Base-by-base conservation (phyloP, 2,329 filamentous ascomycete species). In the Mariannaea elegans region DNA sequence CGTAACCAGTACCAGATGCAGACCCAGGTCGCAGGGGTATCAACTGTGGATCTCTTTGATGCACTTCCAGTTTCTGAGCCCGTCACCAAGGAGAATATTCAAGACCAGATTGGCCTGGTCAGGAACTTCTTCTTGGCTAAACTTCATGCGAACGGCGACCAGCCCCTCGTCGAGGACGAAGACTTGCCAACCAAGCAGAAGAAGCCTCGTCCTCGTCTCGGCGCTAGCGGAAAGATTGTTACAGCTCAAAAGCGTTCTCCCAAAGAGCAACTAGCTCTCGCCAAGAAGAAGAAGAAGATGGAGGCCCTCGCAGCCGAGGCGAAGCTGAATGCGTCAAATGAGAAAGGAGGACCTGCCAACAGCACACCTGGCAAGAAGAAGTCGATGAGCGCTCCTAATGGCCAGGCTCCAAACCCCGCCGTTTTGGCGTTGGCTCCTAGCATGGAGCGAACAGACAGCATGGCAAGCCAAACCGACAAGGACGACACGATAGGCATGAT, bases 181-280 rank as follows among this genome's bases (percentile, higher is more conserved):
- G 94, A 99, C 68, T 81, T 99, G 21, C 95, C 96, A 14, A 87
- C 90, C 55, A 99, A 99, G 78, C 95, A 99, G 78, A 85, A 93
- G 80, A 90, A 80, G 78, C 92, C 80, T 21, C 82, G 85, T n/a
- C 85, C 87, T n/a, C 81, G 85, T 29, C 82, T 87, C 21, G 84
- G 85, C 31, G 85, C 87, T 18, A 94, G 90, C 18, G 92, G 92
- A 71, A 97, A 96, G 82, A 97, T 97, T 66, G 90, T 90, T 10
- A 91, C 89, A 51, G 92, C 92, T 29, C 88, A 93, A 68, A 97
- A 96, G 79, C 84, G 92, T 7, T 91, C 92, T 29, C 85, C 92
- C 19, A 89, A 91, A 72, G 92, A 95, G 74, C 91, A 94, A 74
- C 88, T 93, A 54, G 91, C 91, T 29, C 86, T 93, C 65, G 91